Conservation (phyloP, 106 monocot genomes). For the Ottelia alismoides region DNA sequence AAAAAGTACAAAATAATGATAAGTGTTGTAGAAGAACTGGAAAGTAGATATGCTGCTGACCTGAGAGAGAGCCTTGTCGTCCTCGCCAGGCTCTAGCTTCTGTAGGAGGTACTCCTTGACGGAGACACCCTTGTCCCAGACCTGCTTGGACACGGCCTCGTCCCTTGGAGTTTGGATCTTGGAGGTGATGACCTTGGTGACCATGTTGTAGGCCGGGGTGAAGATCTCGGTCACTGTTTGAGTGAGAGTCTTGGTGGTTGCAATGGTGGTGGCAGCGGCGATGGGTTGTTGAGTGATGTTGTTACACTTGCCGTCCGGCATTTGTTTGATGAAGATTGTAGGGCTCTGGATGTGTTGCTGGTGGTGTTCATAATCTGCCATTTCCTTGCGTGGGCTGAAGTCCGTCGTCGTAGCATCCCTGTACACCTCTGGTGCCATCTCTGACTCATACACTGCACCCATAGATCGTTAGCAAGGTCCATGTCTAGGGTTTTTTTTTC, state of each 20-base stretch:
- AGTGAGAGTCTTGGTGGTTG: conserved; percentile 5
- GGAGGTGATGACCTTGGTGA: conserved; percentile 20
- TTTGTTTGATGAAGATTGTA: neutral
- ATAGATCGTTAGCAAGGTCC: neutral
- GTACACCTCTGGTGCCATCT: conserved; percentile 16
- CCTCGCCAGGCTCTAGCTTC: conserved; percentile 56
- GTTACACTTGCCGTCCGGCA: neutral
- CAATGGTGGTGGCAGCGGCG: too few relatives aligned
- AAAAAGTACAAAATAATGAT: too few relatives aligned
- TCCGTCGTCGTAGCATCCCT: neutral
- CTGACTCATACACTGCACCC: conserved; percentile 35
- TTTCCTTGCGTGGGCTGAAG: neutral
- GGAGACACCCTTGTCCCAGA: conserved; percentile 25
- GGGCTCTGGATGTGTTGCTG: neutral
- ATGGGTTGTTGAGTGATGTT: neutral
- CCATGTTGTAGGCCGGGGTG: conserved; percentile 25
- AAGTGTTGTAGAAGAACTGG: too few relatives aligned
- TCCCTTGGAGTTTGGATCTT: conserved; percentile 25
- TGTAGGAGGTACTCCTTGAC: conserved; percentile 48
- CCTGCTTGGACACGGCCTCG: conserved; percentile 14
- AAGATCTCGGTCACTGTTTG: conserved; percentile 23
- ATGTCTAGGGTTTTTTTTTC: too few relatives aligned
- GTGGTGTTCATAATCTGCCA: neutral
- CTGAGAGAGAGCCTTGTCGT: conserved; percentile 47
- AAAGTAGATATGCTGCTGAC: too few relatives aligned